Conservation (phyloP, 2,329 filamentous ascomycete genomes). For the Xylaria sp. region DNA sequence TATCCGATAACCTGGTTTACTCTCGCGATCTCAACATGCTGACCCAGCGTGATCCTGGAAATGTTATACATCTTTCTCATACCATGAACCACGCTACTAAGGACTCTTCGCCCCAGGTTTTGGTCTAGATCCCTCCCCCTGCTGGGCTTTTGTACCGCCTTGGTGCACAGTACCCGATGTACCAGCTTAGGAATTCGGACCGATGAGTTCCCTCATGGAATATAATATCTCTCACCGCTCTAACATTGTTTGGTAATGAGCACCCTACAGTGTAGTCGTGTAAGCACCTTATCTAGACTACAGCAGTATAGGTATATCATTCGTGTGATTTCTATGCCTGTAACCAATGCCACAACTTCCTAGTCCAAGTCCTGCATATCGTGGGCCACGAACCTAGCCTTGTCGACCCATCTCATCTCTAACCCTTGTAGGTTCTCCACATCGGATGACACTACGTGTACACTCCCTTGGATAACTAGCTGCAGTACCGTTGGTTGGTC, state of each 20-base stretch:
- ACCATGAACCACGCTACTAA: too few relatives aligned
- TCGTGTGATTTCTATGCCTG: too few relatives aligned
- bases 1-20: slow-evolving; percentile 24
- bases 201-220: background rate
- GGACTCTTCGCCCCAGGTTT: background rate
- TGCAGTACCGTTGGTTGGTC: background rate
- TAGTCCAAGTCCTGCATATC: background rate
- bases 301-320: background rate
- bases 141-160: background rate
- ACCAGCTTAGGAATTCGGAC: background rate
- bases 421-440: background rate
- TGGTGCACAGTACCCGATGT: background rate
- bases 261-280: background rate
- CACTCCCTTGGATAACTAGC: background rate
- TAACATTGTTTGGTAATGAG: background rate
- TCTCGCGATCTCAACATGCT: background rate
- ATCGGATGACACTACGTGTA: background rate
- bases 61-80: background rate
- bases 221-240: background rate
- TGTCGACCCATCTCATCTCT: background rate
- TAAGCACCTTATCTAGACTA: background rate
- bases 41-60: slow-evolving; percentile 1
- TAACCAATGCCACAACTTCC: too few relatives aligned
- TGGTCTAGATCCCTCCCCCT: background rate
- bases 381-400: background rate